Evolutionary conservation across 768 basidiomycete species (phyloP), one percentile per base, ranked within the genome.

Genomic region (Agaricus sinodeliciosus): DNA sequence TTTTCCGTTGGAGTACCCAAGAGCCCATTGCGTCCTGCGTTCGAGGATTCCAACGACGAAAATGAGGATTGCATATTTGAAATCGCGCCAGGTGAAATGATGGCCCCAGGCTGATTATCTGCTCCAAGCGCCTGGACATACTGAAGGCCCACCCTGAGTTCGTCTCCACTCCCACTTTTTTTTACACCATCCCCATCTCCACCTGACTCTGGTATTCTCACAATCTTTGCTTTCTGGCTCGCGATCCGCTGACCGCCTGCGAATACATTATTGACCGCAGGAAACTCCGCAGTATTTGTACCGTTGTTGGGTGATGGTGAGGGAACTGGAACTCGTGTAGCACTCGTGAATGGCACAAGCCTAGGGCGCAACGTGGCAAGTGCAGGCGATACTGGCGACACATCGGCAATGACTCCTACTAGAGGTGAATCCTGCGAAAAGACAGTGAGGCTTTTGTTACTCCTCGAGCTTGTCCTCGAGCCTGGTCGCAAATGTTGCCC

Each of bases 81-180:
- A 8, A 69, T 62, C 12, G 67, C 60, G 6, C 68, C 70, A n/a
- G 69, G 67, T 19, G 69, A 65, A 45, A 63, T 64, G 49, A 48
- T 48, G 34, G 28, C 16, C 16, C 22, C 40, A 2, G 11, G 39
- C n/a, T 55, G 49, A 28, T 18, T 37, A 31, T 85, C 81, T 34
- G 74, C 82, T 18, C 85, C 87, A 51, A 88, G 71, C 12, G 84
- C 77, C 47, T 78, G 79, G 36, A 89, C 82, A 59, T 87, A 89
- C 58, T 81, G 82, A 57, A 87, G 74, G 6, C 85, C 84, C 63
- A 85, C 79, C 25, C 73, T 72, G 22, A 90, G 73, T 47, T 86
- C 87, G 62, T 89, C 87, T 25, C 70, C 73, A 60, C 77, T 80
- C 36, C 65, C 68, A 55, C 68, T 70, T 43, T 63, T 69, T 60